Percentiles rank a stretch among this genome's conserved stretches.
phyloP scores from a whole-genome alignment of 164 flowering plant genomes.

The Malania oleifera region DNA sequence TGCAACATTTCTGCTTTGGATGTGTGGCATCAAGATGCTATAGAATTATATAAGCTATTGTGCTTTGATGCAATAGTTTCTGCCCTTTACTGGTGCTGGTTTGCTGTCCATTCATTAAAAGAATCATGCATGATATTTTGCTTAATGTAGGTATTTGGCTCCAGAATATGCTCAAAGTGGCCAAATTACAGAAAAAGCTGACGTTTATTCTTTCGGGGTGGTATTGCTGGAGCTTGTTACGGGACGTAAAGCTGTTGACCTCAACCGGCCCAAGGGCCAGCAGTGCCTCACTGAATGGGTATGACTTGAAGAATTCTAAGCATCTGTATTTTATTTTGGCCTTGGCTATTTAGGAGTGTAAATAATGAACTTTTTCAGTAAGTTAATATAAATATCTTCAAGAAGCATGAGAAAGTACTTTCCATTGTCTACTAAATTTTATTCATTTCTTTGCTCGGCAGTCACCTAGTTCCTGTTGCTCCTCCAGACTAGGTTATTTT shows the following conservation, averaged over 20 bases:
- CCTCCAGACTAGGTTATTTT: not conserved
- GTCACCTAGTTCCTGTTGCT: not conserved
- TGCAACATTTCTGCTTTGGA: not conserved
- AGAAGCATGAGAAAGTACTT: not conserved
- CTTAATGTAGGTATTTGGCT: conserved; percentile 68
- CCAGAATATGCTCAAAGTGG: conserved; percentile 98
- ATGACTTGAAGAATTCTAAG: not conserved
- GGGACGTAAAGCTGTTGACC: conserved; percentile 86
- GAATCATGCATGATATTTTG: no score
- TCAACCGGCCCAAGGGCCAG: conserved; percentile 31
- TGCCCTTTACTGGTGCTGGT: no score
- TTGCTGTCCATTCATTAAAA: no score
- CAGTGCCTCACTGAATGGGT: conserved; percentile 1
- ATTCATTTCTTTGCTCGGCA: no score
- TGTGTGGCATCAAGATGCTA: no score
- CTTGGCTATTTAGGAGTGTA: not conserved
- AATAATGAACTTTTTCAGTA: not conserved
- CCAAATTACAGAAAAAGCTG: conserved; percentile 37
- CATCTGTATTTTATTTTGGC: not conserved
- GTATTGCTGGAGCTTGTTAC: conserved; percentile 69
- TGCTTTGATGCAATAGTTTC: not conserved
- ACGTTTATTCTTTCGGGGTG: conserved; percentile 2
- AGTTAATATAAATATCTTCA: not conserved
- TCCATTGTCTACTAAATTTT: not conserved
- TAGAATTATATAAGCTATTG: not conserved